These are phyloP conservation scores for Lomentospora prolificans DNA, from an alignment of 2,329 filamentous ascomycete species.

Conservation along the genomic window DNA sequence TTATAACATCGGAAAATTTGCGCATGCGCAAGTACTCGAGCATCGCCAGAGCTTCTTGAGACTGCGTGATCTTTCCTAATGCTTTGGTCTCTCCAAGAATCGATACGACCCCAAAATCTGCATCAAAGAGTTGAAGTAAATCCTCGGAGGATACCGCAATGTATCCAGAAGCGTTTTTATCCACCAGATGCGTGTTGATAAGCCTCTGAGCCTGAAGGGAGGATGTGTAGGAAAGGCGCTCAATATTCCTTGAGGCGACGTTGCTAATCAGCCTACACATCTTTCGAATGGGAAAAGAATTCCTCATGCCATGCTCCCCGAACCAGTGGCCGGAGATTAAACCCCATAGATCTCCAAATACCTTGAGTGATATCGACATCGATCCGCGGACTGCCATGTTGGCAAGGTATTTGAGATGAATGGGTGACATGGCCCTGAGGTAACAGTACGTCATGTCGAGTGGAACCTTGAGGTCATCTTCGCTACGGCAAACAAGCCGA, in stretches of 20 bases:
- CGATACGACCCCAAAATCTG: slow-evolving; percentile 75
- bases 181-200: slow-evolving; percentile 74
- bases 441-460: slow-evolving; percentile 79
- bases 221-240: slow-evolving; percentile 76
- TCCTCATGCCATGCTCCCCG: slow-evolving; percentile 69
- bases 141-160: slow-evolving; percentile 87
- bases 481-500: slow-evolving; percentile 67
- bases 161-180: slow-evolving; percentile 77
- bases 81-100: slow-evolving; percentile 87
- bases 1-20: slow-evolving; percentile 62
- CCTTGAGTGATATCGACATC: slow-evolving; percentile 90
- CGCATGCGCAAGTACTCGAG: slow-evolving; percentile 76
- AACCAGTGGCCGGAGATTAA: slow-evolving; percentile 81
- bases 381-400: slow-evolving; percentile 91
- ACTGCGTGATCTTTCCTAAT: slow-evolving; percentile 61
- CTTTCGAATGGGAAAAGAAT: slow-evolving; percentile 83
- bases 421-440: slow-evolving; percentile 80
- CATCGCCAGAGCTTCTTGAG: slow-evolving; percentile 75
- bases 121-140: slow-evolving; percentile 71
- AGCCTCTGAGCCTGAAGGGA: slow-evolving; percentile 77
- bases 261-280: slow-evolving; percentile 86
- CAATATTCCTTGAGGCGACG: slow-evolving; percentile 77
- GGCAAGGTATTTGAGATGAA: slow-evolving; percentile 75
- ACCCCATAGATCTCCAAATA: slow-evolving; percentile 78
- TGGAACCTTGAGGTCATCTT: slow-evolving; percentile 63